Conservation (phyloP, 371 early-diverging fungal species). For the Mortierella sp. region DNA sequence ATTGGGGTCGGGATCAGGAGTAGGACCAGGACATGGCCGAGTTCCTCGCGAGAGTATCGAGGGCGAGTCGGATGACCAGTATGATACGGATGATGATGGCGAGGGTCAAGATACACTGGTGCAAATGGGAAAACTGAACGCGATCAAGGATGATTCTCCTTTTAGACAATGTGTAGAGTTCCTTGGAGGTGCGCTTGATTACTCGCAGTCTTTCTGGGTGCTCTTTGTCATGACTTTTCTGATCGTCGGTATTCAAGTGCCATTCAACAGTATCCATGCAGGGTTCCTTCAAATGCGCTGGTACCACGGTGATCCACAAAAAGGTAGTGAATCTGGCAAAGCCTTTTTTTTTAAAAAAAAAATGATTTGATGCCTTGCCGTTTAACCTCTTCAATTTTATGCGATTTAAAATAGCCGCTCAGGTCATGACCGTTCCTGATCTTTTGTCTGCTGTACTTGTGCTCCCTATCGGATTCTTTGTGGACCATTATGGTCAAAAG, state of each 20-base stretch:
- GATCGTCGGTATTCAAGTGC: slow-evolving; percentile 60
- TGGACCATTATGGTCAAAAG: slow-evolving; percentile 64
- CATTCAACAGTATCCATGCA: slow-evolving; percentile 73
- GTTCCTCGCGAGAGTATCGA: neutral
- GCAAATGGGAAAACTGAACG: neutral
- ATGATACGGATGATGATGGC: slow-evolving; percentile 6
- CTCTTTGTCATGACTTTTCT: slow-evolving; percentile 32
- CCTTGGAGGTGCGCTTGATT: slow-evolving; percentile 6
- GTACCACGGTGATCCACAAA: slow-evolving; percentile 68
- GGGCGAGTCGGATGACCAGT: neutral
- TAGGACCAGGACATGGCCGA: neutral
- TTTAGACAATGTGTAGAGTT: slow-evolving; percentile 5
- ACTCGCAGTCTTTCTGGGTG: slow-evolving; percentile 41
- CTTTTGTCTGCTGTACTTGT: slow-evolving; percentile 67
- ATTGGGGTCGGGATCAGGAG: neutral
- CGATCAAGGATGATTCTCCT: neutral
- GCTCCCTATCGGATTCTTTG: slow-evolving; percentile 65
- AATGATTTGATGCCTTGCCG: neutral
- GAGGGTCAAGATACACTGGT: neutral
- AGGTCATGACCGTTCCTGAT: slow-evolving; percentile 72
- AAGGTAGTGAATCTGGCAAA: slow-evolving; percentile 19
- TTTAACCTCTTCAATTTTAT: neutral
- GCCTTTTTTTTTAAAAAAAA: too few species aligned
- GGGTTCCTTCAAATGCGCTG: slow-evolving; percentile 73
- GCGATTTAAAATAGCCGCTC: slow-evolving; percentile 30